Conservation (phyloP, 768 basidiomycete genomes). For the Hygrophoropsis aurantiaca region DNA sequence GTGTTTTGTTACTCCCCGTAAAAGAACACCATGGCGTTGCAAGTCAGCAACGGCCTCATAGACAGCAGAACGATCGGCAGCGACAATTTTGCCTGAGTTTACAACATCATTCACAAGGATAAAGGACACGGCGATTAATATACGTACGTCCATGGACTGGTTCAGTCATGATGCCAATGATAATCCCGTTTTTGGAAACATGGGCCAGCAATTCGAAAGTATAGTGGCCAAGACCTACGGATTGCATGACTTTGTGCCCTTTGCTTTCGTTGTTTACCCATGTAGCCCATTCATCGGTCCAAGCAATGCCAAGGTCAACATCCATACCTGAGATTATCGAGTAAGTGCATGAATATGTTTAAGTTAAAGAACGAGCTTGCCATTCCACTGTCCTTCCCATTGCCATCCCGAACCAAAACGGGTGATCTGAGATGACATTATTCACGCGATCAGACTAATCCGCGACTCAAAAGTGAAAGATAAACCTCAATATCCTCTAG, state of each 20-base stretch:
- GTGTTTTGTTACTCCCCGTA: constrained; percentile 11
- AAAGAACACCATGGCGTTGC: constrained; percentile 26
- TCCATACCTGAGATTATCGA: constrained; percentile 15
- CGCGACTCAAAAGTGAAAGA: neutral
- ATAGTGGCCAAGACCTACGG: constrained; percentile 23
- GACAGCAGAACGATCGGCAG: constrained; percentile 25
- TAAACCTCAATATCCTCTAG: constrained; percentile 26
- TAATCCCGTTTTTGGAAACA: constrained; percentile 24
- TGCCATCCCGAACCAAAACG: constrained; percentile 6
- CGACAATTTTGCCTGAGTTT: constrained; percentile 16
- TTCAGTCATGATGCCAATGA: constrained; percentile 32
- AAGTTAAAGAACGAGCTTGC: constrained; percentile 4
- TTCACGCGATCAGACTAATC: neutral
- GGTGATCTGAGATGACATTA: constrained; percentile 21
- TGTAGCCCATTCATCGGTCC: constrained; percentile 19
- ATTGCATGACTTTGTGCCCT: constrained; percentile 31
- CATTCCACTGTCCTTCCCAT: constrained; percentile 32
- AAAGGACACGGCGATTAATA: neutral
- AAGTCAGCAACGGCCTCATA: constrained; percentile 30
- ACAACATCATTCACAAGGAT: constrained; percentile 7
- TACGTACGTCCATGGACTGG: constrained; percentile 22
- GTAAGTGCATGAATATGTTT: no score
- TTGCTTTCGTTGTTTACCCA: constrained; percentile 24
- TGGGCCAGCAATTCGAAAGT: constrained; percentile 30
- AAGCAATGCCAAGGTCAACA: constrained; percentile 28